Evolutionary conservation across 2,329 filamentous ascomycete species (phyloP).

Genomic region (Monosporascus sp.): DNA sequence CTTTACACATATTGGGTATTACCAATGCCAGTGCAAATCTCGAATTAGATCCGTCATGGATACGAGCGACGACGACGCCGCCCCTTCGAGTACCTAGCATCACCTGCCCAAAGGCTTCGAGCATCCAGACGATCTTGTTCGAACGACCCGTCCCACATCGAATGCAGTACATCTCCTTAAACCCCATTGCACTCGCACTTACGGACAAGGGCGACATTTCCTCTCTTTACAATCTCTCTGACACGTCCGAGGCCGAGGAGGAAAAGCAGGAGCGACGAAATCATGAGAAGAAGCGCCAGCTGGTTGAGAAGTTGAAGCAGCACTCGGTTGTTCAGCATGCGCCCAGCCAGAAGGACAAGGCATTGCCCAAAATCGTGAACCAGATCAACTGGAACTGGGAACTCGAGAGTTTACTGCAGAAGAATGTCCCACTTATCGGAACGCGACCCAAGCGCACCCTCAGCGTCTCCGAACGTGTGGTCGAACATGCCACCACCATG

Average conservation of each 20-base stretch:
- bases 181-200: slow-evolving; percentile 82
- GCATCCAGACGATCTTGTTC: slow-evolving; percentile 84
- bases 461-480: slow-evolving; percentile 90
- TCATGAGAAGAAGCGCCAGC: slow-evolving; percentile 56
- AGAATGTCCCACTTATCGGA: slow-evolving; percentile 82
- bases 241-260: slow-evolving; percentile 66
- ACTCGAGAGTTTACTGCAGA: slow-evolving; percentile 77
- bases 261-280: slow-evolving; percentile 56
- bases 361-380: slow-evolving; percentile 75
- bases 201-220: slow-evolving; percentile 59
- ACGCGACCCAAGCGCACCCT: slow-evolving; percentile 75
- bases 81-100: slow-evolving; percentile 61
- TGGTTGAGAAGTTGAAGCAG: slow-evolving; percentile 82
- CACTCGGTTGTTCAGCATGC: slow-evolving; percentile 78
- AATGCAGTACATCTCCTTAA: slow-evolving; percentile 95
- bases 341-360: slow-evolving; percentile 76
- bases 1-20: slow-evolving; percentile 81
- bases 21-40: slow-evolving; percentile 58
- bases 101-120: slow-evolving; percentile 64
- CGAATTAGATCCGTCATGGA: slow-evolving; percentile 63
- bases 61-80: slow-evolving; percentile 54
- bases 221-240: slow-evolving; percentile 24
- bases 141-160: slow-evolving; percentile 76
- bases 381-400: slow-evolving; percentile 97
- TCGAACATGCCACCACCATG: slow-evolving; percentile 85